phyloP scores from a whole-genome alignment of 768 basidiomycete genomes.

The Naganishia kalamii region DNA sequence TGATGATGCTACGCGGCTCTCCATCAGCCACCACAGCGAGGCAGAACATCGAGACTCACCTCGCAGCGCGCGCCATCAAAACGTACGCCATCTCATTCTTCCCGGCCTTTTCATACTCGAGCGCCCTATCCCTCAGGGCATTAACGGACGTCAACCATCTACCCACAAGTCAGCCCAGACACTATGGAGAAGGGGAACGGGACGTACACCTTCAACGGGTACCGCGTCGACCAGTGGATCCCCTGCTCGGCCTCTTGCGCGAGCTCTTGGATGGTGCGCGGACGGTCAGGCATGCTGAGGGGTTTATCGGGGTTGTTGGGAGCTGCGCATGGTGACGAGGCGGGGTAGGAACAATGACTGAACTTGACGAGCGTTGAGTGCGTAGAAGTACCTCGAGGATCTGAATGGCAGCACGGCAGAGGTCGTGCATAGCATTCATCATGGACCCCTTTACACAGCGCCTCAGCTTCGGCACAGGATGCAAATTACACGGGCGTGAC shows the following conservation, averaged over 20 bases:
- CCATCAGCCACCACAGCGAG: not conserved
- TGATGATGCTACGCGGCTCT: not conserved
- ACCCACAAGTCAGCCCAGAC: not conserved
- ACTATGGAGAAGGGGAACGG: not conserved
- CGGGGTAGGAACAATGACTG: no score
- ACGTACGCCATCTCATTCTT: conserved; percentile 16
- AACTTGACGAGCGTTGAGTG: no score
- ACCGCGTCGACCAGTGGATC: conserved; percentile 17
- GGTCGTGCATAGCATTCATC: no score
- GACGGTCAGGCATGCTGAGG: not conserved
- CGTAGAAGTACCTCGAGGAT: no score
- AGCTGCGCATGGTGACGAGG: no score
- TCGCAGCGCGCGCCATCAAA: conserved; percentile 21
- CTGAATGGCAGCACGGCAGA: no score
- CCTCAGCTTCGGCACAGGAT: no score
- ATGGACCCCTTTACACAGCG: no score
- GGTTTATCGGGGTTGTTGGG: not conserved
- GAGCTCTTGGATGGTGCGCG: conserved; percentile 7
- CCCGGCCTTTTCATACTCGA: conserved; percentile 2
- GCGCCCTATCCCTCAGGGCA: conserved; percentile 9
- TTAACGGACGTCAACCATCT: conserved; percentile 21
- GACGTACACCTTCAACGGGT: conserved; percentile 22
- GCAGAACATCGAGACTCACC: conserved; percentile 5
- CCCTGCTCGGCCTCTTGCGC: conserved; percentile 14
- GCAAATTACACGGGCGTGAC: no score